These are phyloP conservation scores for Platanthera zijinensis DNA, from an alignment of 106 monocot species.

Conservation along the genomic window DNA sequence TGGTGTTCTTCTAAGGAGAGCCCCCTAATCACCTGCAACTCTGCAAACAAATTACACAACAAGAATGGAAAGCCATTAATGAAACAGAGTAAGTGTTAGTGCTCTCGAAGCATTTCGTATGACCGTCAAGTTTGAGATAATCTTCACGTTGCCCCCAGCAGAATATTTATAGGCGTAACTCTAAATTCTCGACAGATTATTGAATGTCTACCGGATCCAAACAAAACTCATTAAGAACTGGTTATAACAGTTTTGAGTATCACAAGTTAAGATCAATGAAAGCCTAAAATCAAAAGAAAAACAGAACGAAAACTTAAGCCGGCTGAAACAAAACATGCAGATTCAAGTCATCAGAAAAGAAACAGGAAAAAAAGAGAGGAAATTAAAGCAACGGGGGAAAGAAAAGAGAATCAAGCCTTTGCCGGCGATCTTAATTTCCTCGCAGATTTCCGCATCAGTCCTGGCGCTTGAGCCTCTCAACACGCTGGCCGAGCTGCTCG, in stretches of 20 bases:
- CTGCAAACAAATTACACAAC: too few relatives aligned
- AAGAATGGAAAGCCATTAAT: too few relatives aligned
- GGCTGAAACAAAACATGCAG: background rate
- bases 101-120: too few relatives aligned
- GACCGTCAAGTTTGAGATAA: too few relatives aligned
- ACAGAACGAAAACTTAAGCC: background rate
- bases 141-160: too few relatives aligned
- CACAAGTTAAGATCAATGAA: background rate
- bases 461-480: conserved; percentile 48
- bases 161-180: too few relatives aligned
- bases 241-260: background rate
- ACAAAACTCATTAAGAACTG: background rate
- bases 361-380: background rate
- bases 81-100: too few relatives aligned
- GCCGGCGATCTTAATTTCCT: background rate
- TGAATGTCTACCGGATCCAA: background rate
- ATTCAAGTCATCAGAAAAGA: background rate
- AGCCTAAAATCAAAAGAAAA: background rate
- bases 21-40: too few relatives aligned
- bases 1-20: too few relatives aligned
- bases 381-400: background rate
- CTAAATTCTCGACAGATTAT: too few relatives aligned
- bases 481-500: conserved; percentile 37
- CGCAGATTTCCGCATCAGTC: conserved; percentile 6
- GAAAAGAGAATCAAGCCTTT: background rate